Base-by-base conservation (phyloP, 2,329 filamentous ascomycete species). In the Cladosporium sp. region DNA sequence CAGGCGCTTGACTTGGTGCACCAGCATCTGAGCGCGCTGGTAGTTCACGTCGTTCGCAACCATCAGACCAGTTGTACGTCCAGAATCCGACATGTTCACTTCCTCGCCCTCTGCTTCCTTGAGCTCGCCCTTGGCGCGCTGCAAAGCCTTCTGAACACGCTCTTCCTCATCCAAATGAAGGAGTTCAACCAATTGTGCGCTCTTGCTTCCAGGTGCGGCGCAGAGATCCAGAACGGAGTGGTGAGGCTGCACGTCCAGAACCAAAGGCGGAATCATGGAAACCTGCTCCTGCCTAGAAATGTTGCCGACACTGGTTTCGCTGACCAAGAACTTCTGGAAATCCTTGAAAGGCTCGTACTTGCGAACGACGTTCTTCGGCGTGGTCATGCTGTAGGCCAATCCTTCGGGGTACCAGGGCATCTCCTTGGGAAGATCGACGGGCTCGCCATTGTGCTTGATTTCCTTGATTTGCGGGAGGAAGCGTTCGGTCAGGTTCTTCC, bases 21-120 rank as follows among this genome's bases (percentile, higher is more conserved):
- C 89, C 68, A 98, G 75, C 87, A 98, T 93, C 72, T 97, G 93
- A 52, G 89, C 89, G 59, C 93, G 87, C 77, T 92, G 95, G 76
- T 96, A 96, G 70, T 98, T 93, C 63, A 88, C 84, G 66, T 98
- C 93, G 72, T 98, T 98, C 57, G 93, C 93, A 61, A 98, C 87
- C 53, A 98, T 79, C 41, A 98, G 77, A 34, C 93, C 93, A 4
- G 92, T 97, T 2, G 91, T 86, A 63, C 93, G 81, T 57, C 93
- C 93, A 65, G 89, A 82, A 63, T 97, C 92, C 59, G 68, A 63
- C 77, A 70, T 84, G 74, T 84, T 71, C 50, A 72, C 53, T 52
- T 61, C 66, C 41, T 61, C 58, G 53, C 58, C 50, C 63, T 60
- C 61, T 11, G 49, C 58, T 33, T 55, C 60, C 42, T 54, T 62